Percentiles rank a stretch among this genome's conserved stretches.
These are phyloP conservation scores for Sphaerulina musiva DNA, from an alignment of 2,329 filamentous ascomycete genomes.

Conservation along the genomic window DNA sequence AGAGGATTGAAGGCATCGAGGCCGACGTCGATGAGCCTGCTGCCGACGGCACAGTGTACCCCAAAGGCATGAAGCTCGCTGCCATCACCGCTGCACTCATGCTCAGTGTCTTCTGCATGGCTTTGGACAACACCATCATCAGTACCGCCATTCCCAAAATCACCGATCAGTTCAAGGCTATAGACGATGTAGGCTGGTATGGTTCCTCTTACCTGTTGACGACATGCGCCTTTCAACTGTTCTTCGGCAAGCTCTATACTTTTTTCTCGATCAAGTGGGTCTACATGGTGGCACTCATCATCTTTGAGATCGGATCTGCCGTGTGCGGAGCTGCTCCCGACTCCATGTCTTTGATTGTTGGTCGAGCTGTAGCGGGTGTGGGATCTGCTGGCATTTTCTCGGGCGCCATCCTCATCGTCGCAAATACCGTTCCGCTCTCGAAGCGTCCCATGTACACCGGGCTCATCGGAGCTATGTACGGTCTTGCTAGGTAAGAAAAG, in stretches of 20 bases:
- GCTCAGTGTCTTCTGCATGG: conserved; percentile 34
- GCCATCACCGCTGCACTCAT: conserved; percentile 35
- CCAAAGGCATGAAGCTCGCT: conserved; percentile 29
- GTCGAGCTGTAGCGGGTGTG: conserved; percentile 46
- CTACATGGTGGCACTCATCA: conserved; percentile 40
- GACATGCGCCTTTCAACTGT: conserved; percentile 37
- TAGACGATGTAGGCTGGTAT: conserved; percentile 43
- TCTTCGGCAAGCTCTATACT: conserved; percentile 45
- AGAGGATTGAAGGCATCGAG: conserved; percentile 18
- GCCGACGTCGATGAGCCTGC: conserved; percentile 21
- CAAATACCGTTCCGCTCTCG: conserved; percentile 40
- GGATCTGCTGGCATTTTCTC: conserved; percentile 47
- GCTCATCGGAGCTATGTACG: conserved; percentile 45
- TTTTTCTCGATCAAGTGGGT: conserved; percentile 45
- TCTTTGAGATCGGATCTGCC: conserved; percentile 49
- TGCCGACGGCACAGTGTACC: conserved; percentile 31
- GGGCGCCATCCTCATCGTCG: conserved; percentile 45
- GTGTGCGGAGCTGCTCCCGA: conserved; percentile 48
- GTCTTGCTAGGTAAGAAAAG: conserved; percentile 34
- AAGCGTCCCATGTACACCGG: conserved; percentile 47
- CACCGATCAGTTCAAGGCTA: conserved; percentile 42
- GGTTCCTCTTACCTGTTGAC: conserved; percentile 43
- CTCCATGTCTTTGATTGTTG: conserved; percentile 46
- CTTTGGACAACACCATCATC: conserved; percentile 44
- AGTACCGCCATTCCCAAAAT: conserved; percentile 45